A percentile compares a stretch with the other conserved stretches of the same genome.
phyloP scores from a whole-genome alignment of 768 basidiomycete genomes.

The Pholiota microspora region DNA sequence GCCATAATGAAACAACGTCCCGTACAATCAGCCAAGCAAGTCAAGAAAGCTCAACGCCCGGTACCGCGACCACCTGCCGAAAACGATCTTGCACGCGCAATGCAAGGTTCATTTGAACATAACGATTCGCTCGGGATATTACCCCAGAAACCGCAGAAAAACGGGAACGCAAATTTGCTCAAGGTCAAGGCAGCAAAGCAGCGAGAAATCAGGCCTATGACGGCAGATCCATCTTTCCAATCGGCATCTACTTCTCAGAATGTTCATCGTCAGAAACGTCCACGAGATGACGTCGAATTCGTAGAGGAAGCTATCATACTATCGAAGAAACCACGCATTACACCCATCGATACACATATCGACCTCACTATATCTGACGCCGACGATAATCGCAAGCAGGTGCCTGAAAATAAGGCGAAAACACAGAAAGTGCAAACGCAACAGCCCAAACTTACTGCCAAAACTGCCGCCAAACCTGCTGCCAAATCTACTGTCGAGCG shows the following conservation, averaged over 20 bases:
- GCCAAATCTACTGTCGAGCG: too few relatives aligned
- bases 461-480: too few relatives aligned
- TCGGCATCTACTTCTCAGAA: neutral
- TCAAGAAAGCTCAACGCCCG: too few relatives aligned
- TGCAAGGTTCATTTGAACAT: conserved; percentile 14
- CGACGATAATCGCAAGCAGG: neutral
- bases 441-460: neutral
- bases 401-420: neutral
- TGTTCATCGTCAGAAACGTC: neutral
- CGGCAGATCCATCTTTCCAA: neutral
- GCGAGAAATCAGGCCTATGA: neutral
- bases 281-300: neutral
- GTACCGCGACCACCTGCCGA: too few relatives aligned
- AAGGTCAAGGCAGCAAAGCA: neutral
- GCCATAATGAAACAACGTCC: neutral
- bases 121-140: conserved; percentile 13
- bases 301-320: neutral
- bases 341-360: neutral
- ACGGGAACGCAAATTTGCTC: neutral
- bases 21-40: neutral
- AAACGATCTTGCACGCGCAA: conserved; percentile 4
- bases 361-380: neutral
- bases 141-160: neutral
- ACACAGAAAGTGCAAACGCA: neutral
- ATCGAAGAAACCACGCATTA: neutral